Percentiles rank a stretch among this genome's conserved stretches.
Evolutionary conservation across 768 basidiomycete species (phyloP).

Genomic region (Coprinopsis sp.): DNA sequence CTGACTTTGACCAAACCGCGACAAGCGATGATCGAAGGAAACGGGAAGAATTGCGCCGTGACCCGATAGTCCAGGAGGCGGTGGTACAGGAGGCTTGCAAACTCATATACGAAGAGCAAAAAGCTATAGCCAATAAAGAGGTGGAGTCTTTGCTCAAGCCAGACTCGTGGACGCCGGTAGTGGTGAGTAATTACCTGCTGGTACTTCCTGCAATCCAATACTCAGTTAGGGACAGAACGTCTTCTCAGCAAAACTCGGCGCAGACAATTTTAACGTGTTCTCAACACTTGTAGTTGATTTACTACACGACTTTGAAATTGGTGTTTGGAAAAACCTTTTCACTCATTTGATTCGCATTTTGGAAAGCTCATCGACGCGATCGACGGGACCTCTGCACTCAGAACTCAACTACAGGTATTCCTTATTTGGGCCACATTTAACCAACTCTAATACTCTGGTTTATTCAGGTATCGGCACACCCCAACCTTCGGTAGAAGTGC

Average conservation of each 20-base stretch:
- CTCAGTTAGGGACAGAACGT: conserved; percentile 24
- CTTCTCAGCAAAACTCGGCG: conserved; percentile 18
- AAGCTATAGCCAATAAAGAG: too few relatives aligned
- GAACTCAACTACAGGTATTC: conserved; percentile 21
- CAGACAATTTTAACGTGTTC: conserved; percentile 22
- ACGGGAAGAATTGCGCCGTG: not conserved
- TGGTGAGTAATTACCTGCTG: not conserved
- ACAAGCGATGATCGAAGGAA: not conserved
- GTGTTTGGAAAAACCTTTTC: conserved; percentile 33
- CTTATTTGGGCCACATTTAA: conserved; percentile 28
- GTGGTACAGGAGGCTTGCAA: too few relatives aligned
- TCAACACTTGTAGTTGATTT: conserved; percentile 29
- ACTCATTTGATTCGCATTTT: conserved; percentile 31
- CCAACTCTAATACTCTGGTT: conserved; percentile 22
- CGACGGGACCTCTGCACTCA: conserved; percentile 18
- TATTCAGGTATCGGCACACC: conserved; percentile 19
- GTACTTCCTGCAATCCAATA: not conserved
- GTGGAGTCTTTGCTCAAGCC: too few relatives aligned
- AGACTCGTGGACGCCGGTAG: conserved; percentile 2
- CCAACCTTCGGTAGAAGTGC: conserved; percentile 22
- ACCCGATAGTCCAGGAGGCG: too few relatives aligned
- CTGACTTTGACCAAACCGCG: conserved; percentile 9
- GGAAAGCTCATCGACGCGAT: conserved; percentile 13
- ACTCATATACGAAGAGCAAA: too few relatives aligned
- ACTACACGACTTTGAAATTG: conserved; percentile 37